Evolutionary conservation across 2,329 filamentous ascomycete species (phyloP).

Genomic region (Penicillium glabrum): DNA sequence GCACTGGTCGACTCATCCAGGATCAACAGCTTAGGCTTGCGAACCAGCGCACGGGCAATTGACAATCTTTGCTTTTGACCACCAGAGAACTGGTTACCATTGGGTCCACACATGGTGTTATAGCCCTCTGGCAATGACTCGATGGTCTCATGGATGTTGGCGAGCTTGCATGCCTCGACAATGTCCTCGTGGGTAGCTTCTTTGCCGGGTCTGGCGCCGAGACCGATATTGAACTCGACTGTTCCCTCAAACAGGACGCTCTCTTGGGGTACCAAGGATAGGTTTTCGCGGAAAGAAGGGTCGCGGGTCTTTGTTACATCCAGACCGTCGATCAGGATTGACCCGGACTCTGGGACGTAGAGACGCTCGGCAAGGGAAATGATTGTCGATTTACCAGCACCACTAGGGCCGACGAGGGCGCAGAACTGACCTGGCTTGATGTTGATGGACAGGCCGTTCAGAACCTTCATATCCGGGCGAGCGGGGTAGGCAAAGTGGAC

Average conservation of each 20-base stretch:
- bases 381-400: conserved; percentile 67
- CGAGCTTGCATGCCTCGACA: conserved; percentile 64
- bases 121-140: conserved; percentile 61
- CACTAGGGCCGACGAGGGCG: conserved; percentile 66
- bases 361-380: conserved; percentile 58
- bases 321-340: conserved; percentile 53
- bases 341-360: conserved; percentile 53
- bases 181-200: conserved; percentile 62
- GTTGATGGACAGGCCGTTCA: conserved; percentile 57
- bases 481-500: conserved; percentile 67
- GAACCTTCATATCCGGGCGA: conserved; percentile 59
- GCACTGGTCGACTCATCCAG: conserved; percentile 63
- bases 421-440: conserved; percentile 47
- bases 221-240: conserved; percentile 48
- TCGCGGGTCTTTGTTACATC: conserved; percentile 45
- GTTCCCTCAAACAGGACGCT: conserved; percentile 50
- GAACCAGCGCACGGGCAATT: conserved; percentile 58
- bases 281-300: conserved; percentile 44
- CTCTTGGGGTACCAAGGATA: conserved; percentile 50
- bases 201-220: conserved; percentile 53
- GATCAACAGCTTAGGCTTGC: conserved; percentile 57
- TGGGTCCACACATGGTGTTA: conserved; percentile 53
- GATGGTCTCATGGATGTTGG: conserved; percentile 71
- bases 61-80: conserved; percentile 60
- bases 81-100: conserved; percentile 54